Evolutionary conservation across 129 eudicot genomes (phyloP).

Genomic region (Flaveria sonorensis): DNA sequence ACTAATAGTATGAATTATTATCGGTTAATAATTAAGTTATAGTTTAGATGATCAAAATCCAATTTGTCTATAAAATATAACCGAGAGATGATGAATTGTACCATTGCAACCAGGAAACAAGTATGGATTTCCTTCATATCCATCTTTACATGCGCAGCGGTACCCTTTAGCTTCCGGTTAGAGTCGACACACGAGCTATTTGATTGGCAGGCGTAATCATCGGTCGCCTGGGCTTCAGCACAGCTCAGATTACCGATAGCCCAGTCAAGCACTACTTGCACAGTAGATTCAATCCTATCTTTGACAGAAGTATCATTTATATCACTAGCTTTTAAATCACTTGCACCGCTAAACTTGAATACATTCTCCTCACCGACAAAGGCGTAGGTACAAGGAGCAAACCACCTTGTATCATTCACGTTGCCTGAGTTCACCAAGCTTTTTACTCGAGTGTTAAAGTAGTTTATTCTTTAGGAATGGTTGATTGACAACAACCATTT

Average conservation of each 20-base stretch:
- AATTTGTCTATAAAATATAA: too few species aligned
- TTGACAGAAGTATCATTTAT: background rate
- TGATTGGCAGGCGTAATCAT: constrained; percentile 6
- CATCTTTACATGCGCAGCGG: constrained; percentile 36
- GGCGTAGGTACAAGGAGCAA: constrained; percentile 40
- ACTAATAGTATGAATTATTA: too few species aligned
- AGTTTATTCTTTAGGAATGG: constrained; percentile 39
- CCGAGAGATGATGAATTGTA: background rate
- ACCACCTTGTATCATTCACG: background rate
- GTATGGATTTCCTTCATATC: constrained; percentile 48
- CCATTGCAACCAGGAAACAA: constrained; percentile 43
- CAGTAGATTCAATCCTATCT: constrained; percentile 10
- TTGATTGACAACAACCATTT: constrained; percentile 46
- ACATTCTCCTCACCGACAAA: constrained; percentile 37
- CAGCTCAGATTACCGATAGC: constrained; percentile 25
- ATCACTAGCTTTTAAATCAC: constrained; percentile 4
- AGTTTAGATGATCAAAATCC: too few species aligned
- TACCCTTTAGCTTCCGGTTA: constrained; percentile 28
- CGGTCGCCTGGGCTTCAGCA: background rate
- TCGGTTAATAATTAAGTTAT: too few species aligned
- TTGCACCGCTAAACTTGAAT: constrained; percentile 24
- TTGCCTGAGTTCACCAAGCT: background rate
- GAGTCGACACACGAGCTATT: constrained; percentile 21
- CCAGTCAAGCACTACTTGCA: constrained; percentile 42
- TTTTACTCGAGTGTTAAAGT: background rate